Conservation (phyloP, 1,139 yeast genomes). For the Kazachstania sp. region DNA sequence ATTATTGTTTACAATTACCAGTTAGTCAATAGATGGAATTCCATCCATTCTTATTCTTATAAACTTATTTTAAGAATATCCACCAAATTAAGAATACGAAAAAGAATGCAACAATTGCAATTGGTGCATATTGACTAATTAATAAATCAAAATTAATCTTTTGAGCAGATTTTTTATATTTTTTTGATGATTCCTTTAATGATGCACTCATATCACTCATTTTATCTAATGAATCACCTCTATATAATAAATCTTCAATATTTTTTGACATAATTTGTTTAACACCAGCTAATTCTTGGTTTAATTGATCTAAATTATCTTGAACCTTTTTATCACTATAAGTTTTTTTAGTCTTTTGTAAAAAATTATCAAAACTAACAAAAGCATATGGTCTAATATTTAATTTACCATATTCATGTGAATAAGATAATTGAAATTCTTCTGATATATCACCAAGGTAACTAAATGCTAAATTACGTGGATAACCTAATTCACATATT, state of each 20-base stretch:
- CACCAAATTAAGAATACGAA: constrained; percentile 79
- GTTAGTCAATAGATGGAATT: neutral
- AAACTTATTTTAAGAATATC: constrained; percentile 45
- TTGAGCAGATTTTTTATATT: constrained; percentile 83
- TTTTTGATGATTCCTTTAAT: constrained; percentile 73
- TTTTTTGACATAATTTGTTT: constrained; percentile 93
- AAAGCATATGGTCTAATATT: constrained; percentile 82
- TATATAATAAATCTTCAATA: constrained; percentile 83
- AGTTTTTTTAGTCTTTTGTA: constrained; percentile 78
- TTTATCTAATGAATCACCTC: constrained; percentile 90
- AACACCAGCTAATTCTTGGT: constrained; percentile 85
- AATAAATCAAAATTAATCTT: constrained; percentile 85
- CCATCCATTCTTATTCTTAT: neutral
- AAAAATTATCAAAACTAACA: constrained; percentile 73
- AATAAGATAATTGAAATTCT: constrained; percentile 77
- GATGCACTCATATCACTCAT: constrained; percentile 84
- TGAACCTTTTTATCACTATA: constrained; percentile 91
- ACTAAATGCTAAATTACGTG: constrained; percentile 82
- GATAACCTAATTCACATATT: constrained; percentile 70
- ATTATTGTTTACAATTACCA: no score
- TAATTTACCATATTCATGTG: constrained; percentile 54
- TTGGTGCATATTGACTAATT: constrained; percentile 81
- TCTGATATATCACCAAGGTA: constrained; percentile 72
- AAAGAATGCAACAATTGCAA: constrained; percentile 62
- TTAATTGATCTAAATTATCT: constrained; percentile 74